A percentile compares a stretch with the other conserved stretches of the same genome.
Conservation (phyloP, 495 filamentous ascomycete genomes). For the Clohesyomyces aquaticus region DNA sequence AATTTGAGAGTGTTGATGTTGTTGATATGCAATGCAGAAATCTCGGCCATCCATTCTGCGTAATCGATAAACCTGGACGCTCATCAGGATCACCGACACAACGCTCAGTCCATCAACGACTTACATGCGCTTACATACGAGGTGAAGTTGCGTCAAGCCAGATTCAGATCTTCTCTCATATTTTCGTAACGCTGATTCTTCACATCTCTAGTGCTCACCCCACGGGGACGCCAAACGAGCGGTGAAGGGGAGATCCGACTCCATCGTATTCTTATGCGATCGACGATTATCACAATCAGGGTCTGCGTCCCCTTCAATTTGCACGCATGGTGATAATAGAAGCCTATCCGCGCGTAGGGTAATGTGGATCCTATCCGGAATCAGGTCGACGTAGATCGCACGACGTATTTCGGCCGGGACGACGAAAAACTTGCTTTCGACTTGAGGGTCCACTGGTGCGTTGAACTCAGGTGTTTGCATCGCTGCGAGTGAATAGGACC, state of each 20-base stretch:
- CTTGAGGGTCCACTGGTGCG: no score
- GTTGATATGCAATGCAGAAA: slow-evolving; percentile 12
- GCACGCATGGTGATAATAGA: slow-evolving; percentile 11
- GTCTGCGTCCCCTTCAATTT: background rate
- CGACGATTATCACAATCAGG: background rate
- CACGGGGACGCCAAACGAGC: background rate
- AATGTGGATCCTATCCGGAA: slow-evolving; percentile 8
- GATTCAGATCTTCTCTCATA: background rate
- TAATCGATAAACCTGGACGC: slow-evolving; percentile 10
- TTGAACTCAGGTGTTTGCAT: no score
- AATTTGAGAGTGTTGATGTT: slow-evolving; percentile 10
- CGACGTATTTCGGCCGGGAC: slow-evolving; percentile 11
- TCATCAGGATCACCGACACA: background rate
- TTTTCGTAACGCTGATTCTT: background rate
- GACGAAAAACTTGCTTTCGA: slow-evolving; percentile 5
- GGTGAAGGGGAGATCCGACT: background rate
- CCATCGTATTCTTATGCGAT: background rate
- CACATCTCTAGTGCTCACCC: slow-evolving; percentile 7
- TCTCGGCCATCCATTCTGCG: slow-evolving; percentile 4
- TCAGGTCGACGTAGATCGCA: slow-evolving; percentile 19
- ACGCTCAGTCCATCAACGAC: background rate
- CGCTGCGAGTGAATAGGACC: no score
- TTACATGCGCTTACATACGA: background rate
- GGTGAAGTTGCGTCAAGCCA: background rate
- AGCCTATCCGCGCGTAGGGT: slow-evolving; percentile 1